Base-by-base conservation (phyloP, 441 rosid species). In the Codiaeum variegatum region DNA sequence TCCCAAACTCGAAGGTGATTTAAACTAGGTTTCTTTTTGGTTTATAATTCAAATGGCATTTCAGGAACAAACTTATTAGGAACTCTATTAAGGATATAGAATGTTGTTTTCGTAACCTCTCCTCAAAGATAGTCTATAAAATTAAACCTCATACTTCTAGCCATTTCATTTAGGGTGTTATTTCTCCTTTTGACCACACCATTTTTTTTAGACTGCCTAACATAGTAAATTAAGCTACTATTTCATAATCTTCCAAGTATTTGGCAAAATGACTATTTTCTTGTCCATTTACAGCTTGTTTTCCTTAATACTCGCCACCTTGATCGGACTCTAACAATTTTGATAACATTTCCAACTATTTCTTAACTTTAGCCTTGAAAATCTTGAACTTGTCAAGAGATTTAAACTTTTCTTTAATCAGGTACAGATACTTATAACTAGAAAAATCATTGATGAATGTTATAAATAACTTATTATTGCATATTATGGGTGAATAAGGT, bases 401-500 rank as follows among this genome's bases (percentile, higher is more conserved):
- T 10, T 65, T 52, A 8, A 47, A 64, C 16, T 64, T 64, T 44
- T 64, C 68, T 64, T 38, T 64, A 64, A 64, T 64, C 12, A 64
- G 21, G 16, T 0, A 64, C 3, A 64, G 12, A 32, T 32, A 32
- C 5, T 5, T 5, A 32, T 32, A 32, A 2, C 36, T 2, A 32
- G 36, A 63, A 63, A 63, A 65, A 40, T 19, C 29, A 36, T 64
- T 11, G 42, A 40, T 42, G 5, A 40, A 65, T n/a, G 29, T 65
- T 0, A 40, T 21, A 23, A 42, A 65, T 21, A n/a, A 66, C 26
- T 24, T 40, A 21, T 21, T 1, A 1, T 10, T n/a, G 3, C 52
- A 40, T 2, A 65, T n/a, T 0, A 36, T 46, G 3, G n/a, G 32
- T 42, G 56, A 23, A 46, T 44, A 24, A 44, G 34, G 54, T n/a